Conservation (phyloP, 192 early-diverging fungal genomes). For the Kappamyces sp. region DNA sequence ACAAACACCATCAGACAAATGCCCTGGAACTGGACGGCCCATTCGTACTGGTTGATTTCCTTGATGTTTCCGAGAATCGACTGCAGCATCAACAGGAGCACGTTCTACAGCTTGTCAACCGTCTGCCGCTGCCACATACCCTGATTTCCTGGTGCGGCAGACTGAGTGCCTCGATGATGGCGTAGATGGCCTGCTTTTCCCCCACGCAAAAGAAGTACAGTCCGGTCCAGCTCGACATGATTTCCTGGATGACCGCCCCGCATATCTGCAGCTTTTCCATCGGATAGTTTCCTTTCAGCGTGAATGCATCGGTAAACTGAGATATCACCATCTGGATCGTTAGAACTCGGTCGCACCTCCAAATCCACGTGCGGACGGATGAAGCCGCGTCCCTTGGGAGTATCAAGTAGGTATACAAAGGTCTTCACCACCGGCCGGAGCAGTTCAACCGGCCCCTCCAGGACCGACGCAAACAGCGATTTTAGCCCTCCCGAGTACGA, state of each 20-base stretch:
- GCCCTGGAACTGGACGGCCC: slow-evolving; percentile 65
- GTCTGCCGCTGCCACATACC: not conserved
- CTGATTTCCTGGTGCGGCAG: slow-evolving; percentile 13
- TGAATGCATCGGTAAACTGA: slow-evolving; percentile 72
- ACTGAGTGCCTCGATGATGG: slow-evolving; percentile 13
- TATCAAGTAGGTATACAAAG: slow-evolving; percentile 68
- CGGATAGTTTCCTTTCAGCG: slow-evolving; percentile 17
- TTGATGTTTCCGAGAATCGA: slow-evolving; percentile 59
- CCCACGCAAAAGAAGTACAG: slow-evolving; percentile 16
- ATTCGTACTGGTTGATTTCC: slow-evolving; percentile 40
- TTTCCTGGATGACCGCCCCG: slow-evolving; percentile 30
- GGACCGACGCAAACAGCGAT: slow-evolving; percentile 56
- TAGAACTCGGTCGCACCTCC: slow-evolving; percentile 41
- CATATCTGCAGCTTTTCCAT: slow-evolving; percentile 64
- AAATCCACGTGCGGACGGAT: slow-evolving; percentile 72
- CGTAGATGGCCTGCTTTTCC: slow-evolving; percentile 1
- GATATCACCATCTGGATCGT: slow-evolving; percentile 62
- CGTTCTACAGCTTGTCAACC: slow-evolving; percentile 45
- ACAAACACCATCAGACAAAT: slow-evolving; percentile 72
- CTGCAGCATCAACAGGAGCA: slow-evolving; percentile 76
- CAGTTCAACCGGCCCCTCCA: slow-evolving; percentile 60
- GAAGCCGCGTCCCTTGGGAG: slow-evolving; percentile 55
- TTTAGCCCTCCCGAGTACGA: slow-evolving; percentile 64
- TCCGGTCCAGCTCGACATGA: slow-evolving; percentile 9
- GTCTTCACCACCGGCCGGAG: slow-evolving; percentile 54